Conservation (phyloP, 176 grass and related monocot species). For the Eleusine indica region DNA sequence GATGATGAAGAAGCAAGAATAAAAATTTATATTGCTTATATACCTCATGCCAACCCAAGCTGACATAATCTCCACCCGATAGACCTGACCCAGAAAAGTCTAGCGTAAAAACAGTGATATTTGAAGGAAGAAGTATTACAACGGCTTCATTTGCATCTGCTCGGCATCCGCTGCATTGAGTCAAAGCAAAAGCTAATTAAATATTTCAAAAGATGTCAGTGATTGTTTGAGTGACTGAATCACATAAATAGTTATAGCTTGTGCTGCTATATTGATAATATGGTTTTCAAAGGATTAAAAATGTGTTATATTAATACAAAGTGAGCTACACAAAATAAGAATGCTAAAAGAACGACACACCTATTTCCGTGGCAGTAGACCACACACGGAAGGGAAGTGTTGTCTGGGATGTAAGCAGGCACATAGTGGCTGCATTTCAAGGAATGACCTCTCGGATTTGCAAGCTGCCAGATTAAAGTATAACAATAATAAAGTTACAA, state of each 20-base stretch:
- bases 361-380: constrained; percentile 99
- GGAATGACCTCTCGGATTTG: constrained; percentile 74
- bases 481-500: constrained; percentile 35
- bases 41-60: constrained; percentile 99
- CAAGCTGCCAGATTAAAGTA: constrained; percentile 66
- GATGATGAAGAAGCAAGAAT: constrained; percentile 35
- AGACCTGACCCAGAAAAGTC: constrained; percentile 97
- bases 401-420: constrained; percentile 67
- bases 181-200: constrained; percentile 50
- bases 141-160: constrained; percentile 95
- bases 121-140: constrained; percentile 91
- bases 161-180: constrained; percentile 89
- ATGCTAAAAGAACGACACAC: constrained; percentile 44
- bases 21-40: constrained; percentile 34
- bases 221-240: constrained; percentile 22
- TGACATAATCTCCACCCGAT: constrained; percentile 91
- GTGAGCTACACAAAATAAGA: constrained; percentile 19
- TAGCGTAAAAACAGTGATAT: constrained; percentile 96
- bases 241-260: constrained; percentile 22
- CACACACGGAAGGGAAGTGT: constrained; percentile 79
- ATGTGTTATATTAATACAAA: constrained; percentile 26
- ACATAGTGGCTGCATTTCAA: constrained; percentile 99
- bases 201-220: constrained; percentile 32
- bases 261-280: constrained; percentile 21
- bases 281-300: constrained; percentile 26